Percentiles rank a stretch among this genome's conserved stretches.
Conservation (phyloP, 192 early-diverging fungal species). For the Podila minutissima region DNA sequence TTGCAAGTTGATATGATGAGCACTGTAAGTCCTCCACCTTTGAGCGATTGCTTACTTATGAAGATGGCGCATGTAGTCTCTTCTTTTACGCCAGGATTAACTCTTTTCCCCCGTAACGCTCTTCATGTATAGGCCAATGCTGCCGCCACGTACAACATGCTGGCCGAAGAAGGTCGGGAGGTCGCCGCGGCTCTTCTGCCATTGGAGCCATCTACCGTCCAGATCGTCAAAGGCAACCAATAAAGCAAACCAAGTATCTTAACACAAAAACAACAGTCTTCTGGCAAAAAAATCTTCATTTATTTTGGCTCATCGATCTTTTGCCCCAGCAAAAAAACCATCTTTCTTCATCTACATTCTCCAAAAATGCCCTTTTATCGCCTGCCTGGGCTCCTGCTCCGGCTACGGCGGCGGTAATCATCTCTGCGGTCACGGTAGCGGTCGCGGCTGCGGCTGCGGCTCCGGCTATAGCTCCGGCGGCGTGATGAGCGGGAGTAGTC, state of each 20-base stretch:
- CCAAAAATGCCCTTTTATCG: constrained; percentile 1
- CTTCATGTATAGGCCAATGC: constrained; percentile 62
- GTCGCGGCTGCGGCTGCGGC: constrained; percentile 29
- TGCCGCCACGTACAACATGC: constrained; percentile 63
- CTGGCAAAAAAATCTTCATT: not conserved
- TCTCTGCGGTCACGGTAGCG: constrained; percentile 38
- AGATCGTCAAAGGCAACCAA: constrained; percentile 10
- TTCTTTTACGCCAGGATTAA: not conserved
- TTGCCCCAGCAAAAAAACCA: not conserved
- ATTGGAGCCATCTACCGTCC: constrained; percentile 48
- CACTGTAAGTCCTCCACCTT: constrained; percentile 52
- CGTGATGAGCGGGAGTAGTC: constrained; percentile 22
- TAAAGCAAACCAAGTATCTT: not conserved
- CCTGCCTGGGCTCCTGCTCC: constrained; percentile 39
- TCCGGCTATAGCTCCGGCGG: constrained; percentile 23
- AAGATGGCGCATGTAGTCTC: not conserved
- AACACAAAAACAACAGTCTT: not conserved
- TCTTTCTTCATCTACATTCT: no score
- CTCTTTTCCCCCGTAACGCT: not conserved
- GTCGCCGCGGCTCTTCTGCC: constrained; percentile 67
- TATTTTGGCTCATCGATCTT: no score
- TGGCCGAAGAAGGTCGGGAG: constrained; percentile 67
- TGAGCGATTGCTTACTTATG: not conserved
- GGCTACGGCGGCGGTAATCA: constrained; percentile 35
- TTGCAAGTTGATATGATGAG: constrained; percentile 68